Percentiles rank a stretch among this genome's conserved stretches.
Evolutionary conservation across 345 rosid genomes (phyloP).

Genomic region (Cardamine occulta): DNA sequence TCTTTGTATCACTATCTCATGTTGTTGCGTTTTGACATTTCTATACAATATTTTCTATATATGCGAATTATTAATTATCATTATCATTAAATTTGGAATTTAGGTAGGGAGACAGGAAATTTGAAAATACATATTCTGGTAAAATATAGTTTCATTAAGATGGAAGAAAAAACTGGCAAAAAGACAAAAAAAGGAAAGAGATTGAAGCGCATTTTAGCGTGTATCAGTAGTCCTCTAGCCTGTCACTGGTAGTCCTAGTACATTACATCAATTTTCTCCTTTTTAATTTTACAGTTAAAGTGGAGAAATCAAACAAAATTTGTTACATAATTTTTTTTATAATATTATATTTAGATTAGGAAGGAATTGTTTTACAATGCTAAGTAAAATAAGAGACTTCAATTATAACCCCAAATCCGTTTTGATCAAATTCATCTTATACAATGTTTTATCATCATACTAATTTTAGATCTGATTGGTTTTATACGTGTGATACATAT

Average conservation of each 20-base stretch:
- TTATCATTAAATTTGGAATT: not conserved
- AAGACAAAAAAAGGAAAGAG: not conserved
- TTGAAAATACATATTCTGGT: conserved; percentile 15
- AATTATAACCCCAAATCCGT: not conserved
- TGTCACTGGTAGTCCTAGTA: conserved; percentile 26
- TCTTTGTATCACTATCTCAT: conserved; percentile 28
- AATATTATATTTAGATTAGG: not conserved
- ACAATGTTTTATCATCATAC: no score
- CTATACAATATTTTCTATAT: conserved; percentile 15
- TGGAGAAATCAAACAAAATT: conserved; percentile 1
- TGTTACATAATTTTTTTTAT: not conserved
- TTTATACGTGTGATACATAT: no score
- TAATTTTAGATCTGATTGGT: no score
- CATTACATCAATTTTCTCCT: conserved; percentile 25
- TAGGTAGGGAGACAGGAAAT: conserved; percentile 16
- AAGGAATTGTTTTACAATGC: not conserved
- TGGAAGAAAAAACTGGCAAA: conserved; percentile 12
- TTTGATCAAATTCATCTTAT: not conserved
- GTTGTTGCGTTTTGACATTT: conserved; percentile 34
- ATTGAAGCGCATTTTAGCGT: conserved; percentile 25
- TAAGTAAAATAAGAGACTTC: not conserved
- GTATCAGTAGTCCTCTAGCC: conserved; percentile 17
- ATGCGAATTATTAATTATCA: conserved; percentile 16
- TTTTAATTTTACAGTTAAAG: not conserved
- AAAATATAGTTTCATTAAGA: conserved; percentile 2